Conservation (phyloP, 2,329 filamentous ascomycete species). For the Aspergillus ochraceus region DNA sequence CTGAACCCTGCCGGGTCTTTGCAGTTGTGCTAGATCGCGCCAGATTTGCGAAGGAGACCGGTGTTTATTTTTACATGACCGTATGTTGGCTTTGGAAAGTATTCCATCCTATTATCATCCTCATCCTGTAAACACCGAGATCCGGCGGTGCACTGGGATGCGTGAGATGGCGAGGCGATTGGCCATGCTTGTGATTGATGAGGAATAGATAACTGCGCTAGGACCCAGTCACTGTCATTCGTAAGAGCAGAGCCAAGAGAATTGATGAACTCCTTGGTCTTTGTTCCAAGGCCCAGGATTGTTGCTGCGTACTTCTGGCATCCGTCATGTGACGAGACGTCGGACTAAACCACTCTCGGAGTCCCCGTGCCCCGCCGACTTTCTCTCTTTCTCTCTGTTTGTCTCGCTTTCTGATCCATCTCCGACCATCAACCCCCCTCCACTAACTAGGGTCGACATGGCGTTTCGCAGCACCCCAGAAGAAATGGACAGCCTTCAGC, state of each 20-base stretch:
- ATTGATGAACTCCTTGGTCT: too few relatives aligned
- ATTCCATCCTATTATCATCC: neutral
- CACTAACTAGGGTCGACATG: slow-evolving; percentile 22
- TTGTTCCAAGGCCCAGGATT: too few relatives aligned
- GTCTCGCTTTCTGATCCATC: neutral
- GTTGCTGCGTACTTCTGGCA: too few relatives aligned
- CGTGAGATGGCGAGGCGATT: slow-evolving; percentile 11
- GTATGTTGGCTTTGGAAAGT: neutral
- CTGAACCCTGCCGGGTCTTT: slow-evolving; percentile 6
- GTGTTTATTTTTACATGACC: slow-evolving; percentile 16
- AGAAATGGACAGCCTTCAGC: slow-evolving; percentile 52
- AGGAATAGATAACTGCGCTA: neutral
- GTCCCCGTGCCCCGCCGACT: neutral
- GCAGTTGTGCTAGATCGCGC: slow-evolving; percentile 15
- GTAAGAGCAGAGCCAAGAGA: too few relatives aligned
- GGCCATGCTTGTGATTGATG: slow-evolving; percentile 11
- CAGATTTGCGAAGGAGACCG: slow-evolving; percentile 14
- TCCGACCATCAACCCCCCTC: neutral
- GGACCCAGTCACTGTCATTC: too few relatives aligned
- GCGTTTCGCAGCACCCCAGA: slow-evolving; percentile 41
- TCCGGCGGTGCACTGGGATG: slow-evolving; percentile 10
- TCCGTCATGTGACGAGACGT: neutral
- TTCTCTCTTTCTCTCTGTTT: neutral
- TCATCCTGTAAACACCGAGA: slow-evolving; percentile 2
- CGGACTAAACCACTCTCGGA: neutral